Base-by-base conservation (phyloP, 306 rosid genomes). In the Cicer chorassanicum region DNA sequence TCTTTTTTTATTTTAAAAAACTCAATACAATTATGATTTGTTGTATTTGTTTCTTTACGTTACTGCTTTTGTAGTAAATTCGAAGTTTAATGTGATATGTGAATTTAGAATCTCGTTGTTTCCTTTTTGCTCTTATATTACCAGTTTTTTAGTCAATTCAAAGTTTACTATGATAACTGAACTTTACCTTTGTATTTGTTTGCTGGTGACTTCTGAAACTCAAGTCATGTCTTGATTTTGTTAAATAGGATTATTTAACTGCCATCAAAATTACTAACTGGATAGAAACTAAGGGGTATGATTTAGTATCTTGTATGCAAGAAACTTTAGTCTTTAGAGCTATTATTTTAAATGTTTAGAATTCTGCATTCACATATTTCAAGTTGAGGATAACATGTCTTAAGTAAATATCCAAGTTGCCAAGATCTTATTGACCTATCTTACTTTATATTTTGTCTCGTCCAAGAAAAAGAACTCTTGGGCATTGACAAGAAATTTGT, bases 91-190 rank as follows among this genome's bases (percentile, higher is more conserved):
- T 65, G 70, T 72, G 74, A 50, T 45, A 29, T 55, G 56, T 24
- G 75, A 73, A 75, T 71, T 57, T 57, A 46, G 19, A 18, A 59
- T n/a, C 54, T 51, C 29, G 8, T 34, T 56, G 50, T 42, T 65
- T 65, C 53, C 15, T 42, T 44, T 42, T 42, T 9, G 36, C 70
- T 65, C 51, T 18, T 65, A 45, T 49, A 41, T 66, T 45, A 19
- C 56, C 56, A 2, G 7, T 66, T 66, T 45, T 21, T 12, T 65
- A 10, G 70, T 65, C 15, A 65, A 21, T 10, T 45, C 10, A 7
- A 44, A 65, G 15, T 65, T 51, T 65, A 41, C 53, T 65, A 24
- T 42, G 53, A 16, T 42, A 18, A 19, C 18, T 65, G 38, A 64
- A 64, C 15, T 41, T 65, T 18, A 41, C 51, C 39, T 65, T 19